Percentiles rank a stretch among this genome's conserved stretches.
Conservation (phyloP, 73 alveolate species). For the Paramecium biaurelia region DNA sequence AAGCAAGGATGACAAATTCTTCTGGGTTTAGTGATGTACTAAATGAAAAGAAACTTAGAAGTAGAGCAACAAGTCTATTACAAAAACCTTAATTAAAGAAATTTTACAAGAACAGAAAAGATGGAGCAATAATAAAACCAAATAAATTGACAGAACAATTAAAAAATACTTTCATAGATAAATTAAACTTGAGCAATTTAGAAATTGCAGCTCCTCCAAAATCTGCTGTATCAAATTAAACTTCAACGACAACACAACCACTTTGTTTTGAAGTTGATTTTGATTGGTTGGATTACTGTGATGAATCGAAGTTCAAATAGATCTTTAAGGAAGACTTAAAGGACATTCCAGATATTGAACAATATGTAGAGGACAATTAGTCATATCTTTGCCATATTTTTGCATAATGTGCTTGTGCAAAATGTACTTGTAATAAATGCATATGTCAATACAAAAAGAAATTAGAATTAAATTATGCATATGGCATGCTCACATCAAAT, state of each 20-base stretch:
- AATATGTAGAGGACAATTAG: slow-evolving; percentile 27
- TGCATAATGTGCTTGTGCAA: slow-evolving; percentile 57
- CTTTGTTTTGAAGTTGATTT: slow-evolving; percentile 21
- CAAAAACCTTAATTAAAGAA: not conserved
- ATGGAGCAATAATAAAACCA: slow-evolving; percentile 29
- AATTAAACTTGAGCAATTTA: not conserved
- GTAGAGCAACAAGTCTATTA: not conserved
- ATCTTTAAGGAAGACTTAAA: slow-evolving; percentile 25
- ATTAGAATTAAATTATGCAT: not conserved
- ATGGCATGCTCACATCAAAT: slow-evolving; percentile 24
- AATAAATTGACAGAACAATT: not conserved
- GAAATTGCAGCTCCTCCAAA: not conserved
- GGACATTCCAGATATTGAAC: slow-evolving; percentile 18
- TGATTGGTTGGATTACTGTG: slow-evolving; percentile 43
- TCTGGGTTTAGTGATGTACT: not conserved
- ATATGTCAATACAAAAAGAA: not conserved
- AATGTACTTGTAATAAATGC: slow-evolving; percentile 37
- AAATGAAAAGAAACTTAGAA: not conserved
- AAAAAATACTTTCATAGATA: not conserved
- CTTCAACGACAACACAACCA: not conserved
- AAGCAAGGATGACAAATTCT: not conserved
- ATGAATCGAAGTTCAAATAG: not conserved
- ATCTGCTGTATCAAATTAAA: not conserved
- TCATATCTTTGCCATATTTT: not conserved
- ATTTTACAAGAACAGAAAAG: not conserved